These are phyloP conservation scores for Samsoniella hepiali DNA, from an alignment of 2,329 filamentous ascomycete species.

Conservation along the genomic window DNA sequence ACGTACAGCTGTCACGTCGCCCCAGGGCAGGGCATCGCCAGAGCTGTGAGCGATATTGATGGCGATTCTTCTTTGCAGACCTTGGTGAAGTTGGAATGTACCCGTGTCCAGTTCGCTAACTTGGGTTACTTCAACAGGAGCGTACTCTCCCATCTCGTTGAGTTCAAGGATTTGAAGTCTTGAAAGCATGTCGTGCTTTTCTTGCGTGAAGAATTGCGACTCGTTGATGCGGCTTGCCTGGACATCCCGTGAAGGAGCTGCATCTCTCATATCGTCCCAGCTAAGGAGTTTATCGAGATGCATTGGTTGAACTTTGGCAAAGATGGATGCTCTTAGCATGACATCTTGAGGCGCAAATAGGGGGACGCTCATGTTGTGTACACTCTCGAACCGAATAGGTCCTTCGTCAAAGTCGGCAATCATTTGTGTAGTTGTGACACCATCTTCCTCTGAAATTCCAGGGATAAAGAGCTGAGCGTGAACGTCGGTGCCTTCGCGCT, in stretches of 20 bases:
- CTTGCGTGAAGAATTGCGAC: conserved; percentile 87
- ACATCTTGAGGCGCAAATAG: conserved; percentile 68
- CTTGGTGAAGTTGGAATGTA: conserved; percentile 92
- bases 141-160: conserved; percentile 84
- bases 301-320: conserved; percentile 86
- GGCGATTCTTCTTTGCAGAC: conserved; percentile 81
- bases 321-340: conserved; percentile 81
- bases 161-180: conserved; percentile 87
- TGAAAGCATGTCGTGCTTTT: conserved; percentile 89
- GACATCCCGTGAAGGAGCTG: conserved; percentile 54
- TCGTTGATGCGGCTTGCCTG: conserved; percentile 74
- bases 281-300: conserved; percentile 95
- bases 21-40: conserved; percentile 83
- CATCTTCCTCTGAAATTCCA: conserved; percentile 82
- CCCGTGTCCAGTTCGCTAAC: conserved; percentile 79
- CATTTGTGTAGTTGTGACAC: conserved; percentile 92
- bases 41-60: conserved; percentile 90
- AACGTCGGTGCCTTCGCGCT: conserved; percentile 91
- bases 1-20: conserved; percentile 72
- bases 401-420: conserved; percentile 92
- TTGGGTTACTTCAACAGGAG: conserved; percentile 90
- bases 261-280: conserved; percentile 97
- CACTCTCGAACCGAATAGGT: conserved; percentile 89
- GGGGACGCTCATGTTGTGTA: conserved; percentile 95
- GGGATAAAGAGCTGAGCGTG: conserved; percentile 97